Evolutionary conservation across 805 yeast species (phyloP), one percentile per base, ranked within the genome.

Genomic region (Metschnikowia lochheadii): DNA sequence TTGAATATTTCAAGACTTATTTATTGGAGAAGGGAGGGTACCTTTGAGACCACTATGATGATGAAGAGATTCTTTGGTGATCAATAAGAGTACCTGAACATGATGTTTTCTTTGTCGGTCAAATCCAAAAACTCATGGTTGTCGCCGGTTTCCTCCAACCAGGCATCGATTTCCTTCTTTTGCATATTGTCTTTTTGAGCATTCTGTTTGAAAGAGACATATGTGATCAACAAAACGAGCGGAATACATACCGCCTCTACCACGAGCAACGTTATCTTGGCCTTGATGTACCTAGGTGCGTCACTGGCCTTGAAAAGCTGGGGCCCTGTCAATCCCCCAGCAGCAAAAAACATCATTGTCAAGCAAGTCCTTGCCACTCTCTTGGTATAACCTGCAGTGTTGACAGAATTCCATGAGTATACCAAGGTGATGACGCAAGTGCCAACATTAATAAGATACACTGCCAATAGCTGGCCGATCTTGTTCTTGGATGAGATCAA

Each of bases 1-100:
- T 88, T 67, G 99, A 94, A 63, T 86, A 85, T 64, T 79, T 86
- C 65, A 82, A 82, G 63, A 75, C 77, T 37, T 80, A 79, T 60
- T 70, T 84, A 54, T 59, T 72, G 47, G 69, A 64, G 42, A 56
- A 67, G 21, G 63, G 68, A 44, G 70, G 67, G 5, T 62, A 60
- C 45, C 46, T 52, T 10, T 41, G 39, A 43, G 26, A 15, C 32
- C 20, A 31, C 11, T 26, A 26, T 8, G 10, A 8, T 2, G 29
- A 23, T 23, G 8, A 23, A 23, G 10, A 23, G 29, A 23, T 23
- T 23, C 29, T 23, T 23, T 23, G 29, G 29, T 26, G 15, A 36
- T 54, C 61, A 78, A 54, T 71, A 76, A 6, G 75, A 65, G 60
- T 83, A 84, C 59, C 87, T 75, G 63, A 84, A 84, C 54, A 70